Percentiles rank a stretch among this genome's conserved stretches.
phyloP scores from a whole-genome alignment of 192 early-diverging fungal species.

The Coemansia sp. region DNA sequence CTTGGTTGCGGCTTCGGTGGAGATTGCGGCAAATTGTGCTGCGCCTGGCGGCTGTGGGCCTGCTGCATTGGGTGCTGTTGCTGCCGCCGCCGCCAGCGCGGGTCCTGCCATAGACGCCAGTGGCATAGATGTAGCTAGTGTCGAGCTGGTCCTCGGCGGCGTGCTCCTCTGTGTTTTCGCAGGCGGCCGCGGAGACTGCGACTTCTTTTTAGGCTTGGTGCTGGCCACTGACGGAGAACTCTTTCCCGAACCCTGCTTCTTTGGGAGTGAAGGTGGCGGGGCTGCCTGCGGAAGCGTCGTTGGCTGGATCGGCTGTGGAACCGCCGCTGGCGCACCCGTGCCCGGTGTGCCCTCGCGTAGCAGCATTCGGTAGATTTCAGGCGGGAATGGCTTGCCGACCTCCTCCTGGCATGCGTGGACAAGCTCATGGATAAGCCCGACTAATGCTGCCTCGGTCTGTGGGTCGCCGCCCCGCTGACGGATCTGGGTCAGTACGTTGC shows the following conservation, averaged over 20 bases:
- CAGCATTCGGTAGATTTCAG: background rate
- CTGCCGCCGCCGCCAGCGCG: background rate
- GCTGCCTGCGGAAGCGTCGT: too few species aligned
- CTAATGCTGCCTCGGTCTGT: conserved; percentile 4
- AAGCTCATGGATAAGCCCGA: background rate
- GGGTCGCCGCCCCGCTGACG: conserved; percentile 6
- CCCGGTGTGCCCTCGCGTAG: background rate
- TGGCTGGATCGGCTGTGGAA: conserved; percentile 11
- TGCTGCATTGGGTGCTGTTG: background rate
- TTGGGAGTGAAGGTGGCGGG: too few species aligned
- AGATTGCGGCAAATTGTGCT: conserved; percentile 8
- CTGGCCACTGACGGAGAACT: conserved; percentile 24
- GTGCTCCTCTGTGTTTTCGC: conserved; percentile 33
- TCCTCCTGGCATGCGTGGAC: background rate
- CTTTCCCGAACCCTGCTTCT: conserved; percentile 30
- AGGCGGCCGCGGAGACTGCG: conserved; percentile 34
- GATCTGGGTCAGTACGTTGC: conserved; percentile 2
- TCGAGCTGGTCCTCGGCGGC: background rate
- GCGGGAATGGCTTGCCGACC: background rate
- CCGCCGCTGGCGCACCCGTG: background rate
- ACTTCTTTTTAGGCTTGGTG: conserved; percentile 41
- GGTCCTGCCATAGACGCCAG: background rate
- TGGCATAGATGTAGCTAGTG: background rate
- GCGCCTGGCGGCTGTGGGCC: too few species aligned
- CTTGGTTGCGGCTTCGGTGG: conserved; percentile 20